Conservation (phyloP, 352 stramenopile species). For the Phytophthora pistaciae region DNA sequence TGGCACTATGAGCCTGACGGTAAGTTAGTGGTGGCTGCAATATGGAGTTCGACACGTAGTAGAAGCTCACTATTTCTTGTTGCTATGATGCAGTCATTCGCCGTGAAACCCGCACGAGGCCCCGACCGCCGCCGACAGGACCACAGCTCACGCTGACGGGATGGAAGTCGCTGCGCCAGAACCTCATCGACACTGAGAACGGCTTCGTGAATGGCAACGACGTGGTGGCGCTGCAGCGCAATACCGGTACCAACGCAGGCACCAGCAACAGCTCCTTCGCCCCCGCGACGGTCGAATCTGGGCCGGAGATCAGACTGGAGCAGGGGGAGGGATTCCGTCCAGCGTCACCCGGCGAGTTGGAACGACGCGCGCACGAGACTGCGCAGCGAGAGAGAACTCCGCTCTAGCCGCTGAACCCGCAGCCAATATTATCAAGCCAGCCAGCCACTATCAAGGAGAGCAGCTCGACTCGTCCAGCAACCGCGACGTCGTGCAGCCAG, state of each 20-base stretch:
- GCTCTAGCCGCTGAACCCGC: slow-evolving; percentile 10
- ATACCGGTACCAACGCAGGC: neutral
- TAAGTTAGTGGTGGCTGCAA: slow-evolving; percentile 11
- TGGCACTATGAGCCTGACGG: slow-evolving; percentile 7
- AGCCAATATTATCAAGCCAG: slow-evolving; percentile 5
- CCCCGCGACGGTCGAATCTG: slow-evolving; percentile 4
- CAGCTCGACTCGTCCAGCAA: slow-evolving; percentile 9
- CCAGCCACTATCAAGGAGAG: slow-evolving; percentile 2
- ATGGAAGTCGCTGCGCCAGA: slow-evolving; percentile 66
- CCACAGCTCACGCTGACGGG: slow-evolving; percentile 53
- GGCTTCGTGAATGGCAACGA: slow-evolving; percentile 27
- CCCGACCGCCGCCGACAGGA: slow-evolving; percentile 29
- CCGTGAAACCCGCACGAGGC: slow-evolving; percentile 13
- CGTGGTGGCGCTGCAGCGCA: slow-evolving; percentile 19
- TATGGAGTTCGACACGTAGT: neutral
- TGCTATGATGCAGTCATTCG: slow-evolving; percentile 17
- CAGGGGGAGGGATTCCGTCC: slow-evolving; percentile 36
- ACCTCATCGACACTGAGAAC: slow-evolving; percentile 61
- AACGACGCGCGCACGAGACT: slow-evolving; percentile 15
- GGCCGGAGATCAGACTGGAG: slow-evolving; percentile 28
- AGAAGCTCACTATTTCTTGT: slow-evolving; percentile 1
- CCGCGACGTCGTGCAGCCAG: slow-evolving; percentile 9
- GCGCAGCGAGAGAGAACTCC: slow-evolving; percentile 8
- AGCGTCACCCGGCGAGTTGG: slow-evolving; percentile 27
- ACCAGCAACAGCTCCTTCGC: slow-evolving; percentile 1